phyloP scores from a whole-genome alignment of 2,329 filamentous ascomycete species.

The Colletotrichum salicis region DNA sequence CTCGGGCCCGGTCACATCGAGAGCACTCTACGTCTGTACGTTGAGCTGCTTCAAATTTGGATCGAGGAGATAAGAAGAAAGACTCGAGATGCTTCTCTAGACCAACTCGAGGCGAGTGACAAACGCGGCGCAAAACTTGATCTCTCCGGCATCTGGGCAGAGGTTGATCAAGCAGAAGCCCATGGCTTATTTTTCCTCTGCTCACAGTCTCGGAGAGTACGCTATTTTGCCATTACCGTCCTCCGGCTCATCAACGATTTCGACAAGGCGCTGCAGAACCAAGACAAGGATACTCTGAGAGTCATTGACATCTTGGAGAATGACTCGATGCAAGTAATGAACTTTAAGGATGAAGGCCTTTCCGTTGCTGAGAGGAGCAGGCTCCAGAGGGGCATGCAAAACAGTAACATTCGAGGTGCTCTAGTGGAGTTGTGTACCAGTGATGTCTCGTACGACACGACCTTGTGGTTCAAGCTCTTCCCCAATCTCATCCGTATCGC shows the following conservation, averaged over 20 bases:
- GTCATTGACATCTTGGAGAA: conserved; percentile 94
- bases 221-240: conserved; percentile 91
- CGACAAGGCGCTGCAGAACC: conserved; percentile 79
- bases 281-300: conserved; percentile 73
- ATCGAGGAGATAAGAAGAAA: conserved; percentile 95
- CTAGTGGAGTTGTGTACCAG: conserved; percentile 95
- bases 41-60: conserved; percentile 95
- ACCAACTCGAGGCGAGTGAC: conserved; percentile 74
- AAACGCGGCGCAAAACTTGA: conserved; percentile 83
- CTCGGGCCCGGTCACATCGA: conserved; percentile 94
- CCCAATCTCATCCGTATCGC: conserved; percentile 92
- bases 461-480: conserved; percentile 97
- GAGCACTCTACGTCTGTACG: conserved; percentile 89
- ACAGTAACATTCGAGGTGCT: conserved; percentile 83
- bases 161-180: conserved; percentile 96
- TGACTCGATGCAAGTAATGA: conserved; percentile 87
- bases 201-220: conserved; percentile 90
- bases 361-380: conserved; percentile 93
- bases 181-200: conserved; percentile 97
- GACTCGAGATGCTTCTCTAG: conserved; percentile 76
- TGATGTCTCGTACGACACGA: conserved; percentile 93
- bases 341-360: conserved; percentile 90
- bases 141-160: conserved; percentile 86
- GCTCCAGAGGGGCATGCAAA: conserved; percentile 88
- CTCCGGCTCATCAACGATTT: conserved; percentile 93